Evolutionary conservation across 768 basidiomycete genomes (phyloP), one percentile per base, ranked within the genome.

Genomic region (Trametes meyenii): DNA sequence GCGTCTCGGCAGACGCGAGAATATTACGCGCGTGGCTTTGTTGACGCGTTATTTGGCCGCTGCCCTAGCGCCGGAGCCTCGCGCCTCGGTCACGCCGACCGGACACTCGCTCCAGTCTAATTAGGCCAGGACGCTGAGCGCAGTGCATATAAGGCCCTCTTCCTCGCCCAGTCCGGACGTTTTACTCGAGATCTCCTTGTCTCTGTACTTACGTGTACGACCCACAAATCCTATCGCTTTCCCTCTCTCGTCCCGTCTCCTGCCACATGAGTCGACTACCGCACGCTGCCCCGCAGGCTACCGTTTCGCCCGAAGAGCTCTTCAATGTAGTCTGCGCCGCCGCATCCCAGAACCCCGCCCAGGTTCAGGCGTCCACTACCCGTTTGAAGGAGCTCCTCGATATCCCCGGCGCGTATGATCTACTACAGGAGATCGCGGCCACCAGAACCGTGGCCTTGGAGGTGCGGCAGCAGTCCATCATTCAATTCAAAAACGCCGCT

Each of bases 401-500:
- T 50, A 81, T 84, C 75, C 79, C 85, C 50, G 92, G 92, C 43
- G 84, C 88, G 0, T 89, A 83, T 67, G 85, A 90, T 68, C 81
- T 82, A 19, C 77, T 94, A 50, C 85, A 90, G 66, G 83, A 87
- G 65, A 91, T 94, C 72, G 89, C 90, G 23, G 78, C 84, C 29
- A 81, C 85, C 66, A 76, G 74, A 63, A 73, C 79, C 1, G 72
- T 87, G n/a, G 87, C 90, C 14, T 72, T 89, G 39, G 76, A 76
- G 16, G 82, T 94, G 51, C 85, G 94, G 43, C 83, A 90, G 66
- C 90, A 91, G 71, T 86, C 89, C 24, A 91, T 93, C 64, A 89
- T 96, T 57, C 92, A 94, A 69, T 90, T 95, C 77, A 96, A 96
- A 76, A 96, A 95, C 67, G 80, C 82, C 1, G 87, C 86, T 2